Base-by-base conservation (phyloP, 306 rosid species). In the Dalbergia cochinchinensis region DNA sequence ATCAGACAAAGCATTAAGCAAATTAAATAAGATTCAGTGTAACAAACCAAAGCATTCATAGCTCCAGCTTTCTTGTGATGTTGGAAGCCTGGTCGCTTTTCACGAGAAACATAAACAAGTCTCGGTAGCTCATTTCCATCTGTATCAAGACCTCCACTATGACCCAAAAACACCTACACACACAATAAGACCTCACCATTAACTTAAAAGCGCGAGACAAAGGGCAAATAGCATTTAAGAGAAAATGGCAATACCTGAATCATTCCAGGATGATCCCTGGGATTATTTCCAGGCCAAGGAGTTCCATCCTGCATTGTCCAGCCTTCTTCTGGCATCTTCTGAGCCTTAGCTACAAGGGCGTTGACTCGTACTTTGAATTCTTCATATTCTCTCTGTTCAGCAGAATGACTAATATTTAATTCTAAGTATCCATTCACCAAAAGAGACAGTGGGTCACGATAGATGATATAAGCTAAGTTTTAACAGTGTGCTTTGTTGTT, bases 271-370 rank as follows among this genome's bases (percentile, higher is more conserved):
- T 96, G 99, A 81, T 96, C 99, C 90, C 99, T 91, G 58, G 98
- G 64, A 85, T 93, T 93, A 80, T 96, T 96, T 85, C 99, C 99
- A 69, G 99, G 99, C 99, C 98, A 96, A 60, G 99, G 85, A 65
- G 99, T 96, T 76, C 99, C 99, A 86, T 96, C 99, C 88, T 96
- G 98, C 99, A 96, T 96, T 73, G 98, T 93, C 99, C 99, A 96
- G 76, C 99, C 99, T 93, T 96, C 99, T 84, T 96, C 99, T 4
- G 99, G 99, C 88, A 79, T 90, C 90, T 96, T 96, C 77, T 91
- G 98, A 69, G 98, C 99, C 82, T 93, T 96, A 48, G 96, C 97
- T 60, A 93, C 99, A 61, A 93, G 91, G 34, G 97, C 93, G 87
- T 96, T 96, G 88, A 88, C 90, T 57, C 93, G 82, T 69, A 96